Conservation (phyloP, 2,329 filamentous ascomycete species). For the Fusarium acutatum region DNA sequence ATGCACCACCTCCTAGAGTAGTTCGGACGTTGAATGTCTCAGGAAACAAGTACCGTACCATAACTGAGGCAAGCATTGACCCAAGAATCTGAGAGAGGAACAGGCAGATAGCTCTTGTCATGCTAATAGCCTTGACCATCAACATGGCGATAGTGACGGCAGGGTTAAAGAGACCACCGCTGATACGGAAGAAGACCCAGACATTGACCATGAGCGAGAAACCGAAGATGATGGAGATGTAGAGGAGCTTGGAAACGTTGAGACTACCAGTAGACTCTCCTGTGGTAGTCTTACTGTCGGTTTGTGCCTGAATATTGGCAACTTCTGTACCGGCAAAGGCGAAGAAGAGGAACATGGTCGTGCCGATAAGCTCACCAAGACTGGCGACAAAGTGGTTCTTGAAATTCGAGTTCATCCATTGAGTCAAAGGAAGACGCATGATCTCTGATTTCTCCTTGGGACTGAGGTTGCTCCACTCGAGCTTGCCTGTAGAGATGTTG, state of each 20-base stretch:
- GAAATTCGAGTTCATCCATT: slow-evolving; percentile 57
- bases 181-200: slow-evolving; percentile 59
- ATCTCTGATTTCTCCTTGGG: slow-evolving; percentile 53
- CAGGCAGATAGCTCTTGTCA: slow-evolving; percentile 56
- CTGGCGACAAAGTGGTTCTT: slow-evolving; percentile 55
- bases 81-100: slow-evolving; percentile 61
- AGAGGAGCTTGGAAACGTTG: slow-evolving; percentile 53
- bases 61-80: slow-evolving; percentile 53
- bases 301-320: slow-evolving; percentile 50
- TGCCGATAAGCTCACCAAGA: slow-evolving; percentile 52
- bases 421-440: slow-evolving; percentile 54
- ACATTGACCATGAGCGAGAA: slow-evolving; percentile 57
- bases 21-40: slow-evolving; percentile 54
- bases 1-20: slow-evolving; percentile 50
- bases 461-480: slow-evolving; percentile 52
- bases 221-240: slow-evolving; percentile 53
- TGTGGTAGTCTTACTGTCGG: slow-evolving; percentile 50
- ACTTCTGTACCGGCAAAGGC: slow-evolving; percentile 53
- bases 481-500: slow-evolving; percentile 32
- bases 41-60: slow-evolving; percentile 54
- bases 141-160: slow-evolving; percentile 60
- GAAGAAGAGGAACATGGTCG: slow-evolving; percentile 55
- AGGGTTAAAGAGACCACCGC: slow-evolving; percentile 50
- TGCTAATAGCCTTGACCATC: slow-evolving; percentile 58
- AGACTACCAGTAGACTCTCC: slow-evolving; percentile 54